Evolutionary conservation across 1,139 yeast species (phyloP), one percentile per base, ranked within the genome.

Genomic region (Yamadazyma jaroonii): DNA sequence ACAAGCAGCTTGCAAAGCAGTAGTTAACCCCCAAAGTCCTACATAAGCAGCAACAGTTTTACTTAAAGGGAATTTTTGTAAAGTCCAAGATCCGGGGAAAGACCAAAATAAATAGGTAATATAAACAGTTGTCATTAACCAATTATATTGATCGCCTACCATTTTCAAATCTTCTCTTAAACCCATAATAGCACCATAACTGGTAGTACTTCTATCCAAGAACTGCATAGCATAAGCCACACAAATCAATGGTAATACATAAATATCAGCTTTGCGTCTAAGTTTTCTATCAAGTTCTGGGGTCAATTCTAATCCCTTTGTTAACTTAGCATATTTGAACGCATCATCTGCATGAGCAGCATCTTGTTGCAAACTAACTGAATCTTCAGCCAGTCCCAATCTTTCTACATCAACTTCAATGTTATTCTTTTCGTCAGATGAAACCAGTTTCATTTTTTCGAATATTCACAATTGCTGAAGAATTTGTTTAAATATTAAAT

Each of bases 81-180:
- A 57, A 20, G 77, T 51, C 48, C 63, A 70, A 39, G 72, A 67
- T 13, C 74, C 77, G 27, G 84, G 82, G 43, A 73, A 64, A 34
- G 78, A 77, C 49, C 74, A 76, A 29, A 74, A 57, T 41, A 74
- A 47, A 45, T 72, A 74, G 9, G 77, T 78, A 41, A 73, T 61
- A 45, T 72, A 73, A 53, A 81, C 79, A 23, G 77, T 67, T 1
- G 86, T 78, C n/a, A 79, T 74, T 38, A 76, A 56, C 74, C 84
- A 78, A 25, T 60, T 47, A 39, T 57, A 58, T 37, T 53, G 44
- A 33, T 55, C 50, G 17, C 58, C 58, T 3, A 37, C 42, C 32
- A 58, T 42, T 13, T 36, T 35, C 34, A 57, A 40, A 35, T 58
- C 62, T 11, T 48, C 54, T 35, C 46, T 46, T 12, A 58, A 37